Evolutionary conservation across 1,284 basidiomycete genomes (phyloP).

Genomic region (Pseudozyma hubeiensis): DNA sequence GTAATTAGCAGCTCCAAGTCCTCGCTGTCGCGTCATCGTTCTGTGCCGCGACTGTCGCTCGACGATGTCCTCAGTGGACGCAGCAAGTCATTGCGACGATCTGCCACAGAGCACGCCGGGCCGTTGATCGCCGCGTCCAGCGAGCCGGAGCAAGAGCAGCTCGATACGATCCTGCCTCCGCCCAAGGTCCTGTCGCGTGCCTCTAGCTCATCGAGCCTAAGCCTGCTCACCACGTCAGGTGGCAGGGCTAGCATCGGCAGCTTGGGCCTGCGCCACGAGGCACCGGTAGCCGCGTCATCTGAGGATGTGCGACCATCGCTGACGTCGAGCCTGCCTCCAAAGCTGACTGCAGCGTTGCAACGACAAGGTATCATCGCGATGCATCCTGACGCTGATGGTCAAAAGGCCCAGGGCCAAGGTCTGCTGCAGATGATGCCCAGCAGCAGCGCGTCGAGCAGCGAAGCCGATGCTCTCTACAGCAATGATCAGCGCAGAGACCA

Average conservation of each 20-base stretch:
- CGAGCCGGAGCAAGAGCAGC: constrained; percentile 36
- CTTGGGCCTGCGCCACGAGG: constrained; percentile 11
- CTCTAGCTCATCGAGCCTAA: constrained; percentile 51
- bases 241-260: constrained; percentile 55
- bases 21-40: constrained; percentile 35
- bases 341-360: constrained; percentile 42
- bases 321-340: constrained; percentile 41
- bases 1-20: constrained; percentile 20
- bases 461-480: constrained; percentile 25
- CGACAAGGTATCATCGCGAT: constrained; percentile 52
- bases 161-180: constrained; percentile 47
- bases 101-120: constrained; percentile 30
- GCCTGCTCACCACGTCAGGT: constrained; percentile 49
- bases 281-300: constrained; percentile 11
- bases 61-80: constrained; percentile 44
- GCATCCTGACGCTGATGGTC: constrained; percentile 12
- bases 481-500: constrained; percentile 20
- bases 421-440: constrained; percentile 64
- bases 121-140: constrained; percentile 19
- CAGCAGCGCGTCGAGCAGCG: constrained; percentile 56
- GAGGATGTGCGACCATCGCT: constrained; percentile 13
- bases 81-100: constrained; percentile 30
- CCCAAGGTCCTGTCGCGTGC: constrained; percentile 45
- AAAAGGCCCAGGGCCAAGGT: constrained; percentile 8
- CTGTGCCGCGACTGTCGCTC: constrained; percentile 39